These are phyloP conservation scores for Prunus kanzakura DNA, from an alignment of 306 rosid species.

Conservation along the genomic window DNA sequence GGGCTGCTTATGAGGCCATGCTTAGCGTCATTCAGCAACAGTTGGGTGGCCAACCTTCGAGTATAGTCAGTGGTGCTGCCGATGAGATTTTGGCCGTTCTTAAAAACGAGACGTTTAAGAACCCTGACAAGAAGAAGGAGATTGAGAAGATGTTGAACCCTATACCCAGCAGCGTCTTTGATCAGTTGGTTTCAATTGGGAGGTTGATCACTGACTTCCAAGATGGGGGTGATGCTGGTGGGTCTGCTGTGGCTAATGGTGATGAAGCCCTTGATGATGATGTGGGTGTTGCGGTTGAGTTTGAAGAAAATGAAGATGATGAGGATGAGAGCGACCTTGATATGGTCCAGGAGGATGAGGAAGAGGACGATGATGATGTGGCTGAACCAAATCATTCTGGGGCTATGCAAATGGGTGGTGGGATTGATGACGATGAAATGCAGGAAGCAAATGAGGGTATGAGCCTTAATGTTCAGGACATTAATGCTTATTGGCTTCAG, in stretches of 20 bases:
- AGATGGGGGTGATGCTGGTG: conserved; percentile 58
- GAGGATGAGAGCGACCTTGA: conserved; percentile 97
- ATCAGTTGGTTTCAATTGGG: conserved; percentile 72
- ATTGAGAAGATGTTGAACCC: conserved; percentile 79
- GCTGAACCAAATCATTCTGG: conserved; percentile 53
- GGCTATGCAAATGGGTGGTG: conserved; percentile 94
- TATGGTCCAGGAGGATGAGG: conserved; percentile 86
- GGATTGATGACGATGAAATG: conserved; percentile 88
- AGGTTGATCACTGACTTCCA: conserved; percentile 80
- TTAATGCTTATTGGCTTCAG: conserved; percentile 98
- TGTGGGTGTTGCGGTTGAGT: conserved; percentile 92
- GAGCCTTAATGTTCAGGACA: conserved; percentile 88
- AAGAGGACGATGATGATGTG: conserved; percentile 68
- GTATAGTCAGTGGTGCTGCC: conserved; percentile 78
- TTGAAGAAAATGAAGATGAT: conserved; percentile 91
- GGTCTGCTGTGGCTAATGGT: conserved; percentile 41
- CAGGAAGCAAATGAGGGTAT: conserved; percentile 77
- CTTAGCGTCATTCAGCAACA: conserved; percentile 83
- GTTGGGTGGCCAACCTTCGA: conserved; percentile 83
- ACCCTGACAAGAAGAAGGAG: conserved; percentile 80
- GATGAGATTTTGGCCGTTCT: conserved; percentile 79
- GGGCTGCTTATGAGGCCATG: conserved; percentile 94
- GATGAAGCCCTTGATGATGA: conserved; percentile 82
- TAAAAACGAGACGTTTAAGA: conserved; percentile 56
- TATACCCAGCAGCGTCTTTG: conserved; percentile 46